These are phyloP conservation scores for Lizonia empirigonia DNA, from an alignment of 2,329 filamentous ascomycete genomes.

Conservation along the genomic window DNA sequence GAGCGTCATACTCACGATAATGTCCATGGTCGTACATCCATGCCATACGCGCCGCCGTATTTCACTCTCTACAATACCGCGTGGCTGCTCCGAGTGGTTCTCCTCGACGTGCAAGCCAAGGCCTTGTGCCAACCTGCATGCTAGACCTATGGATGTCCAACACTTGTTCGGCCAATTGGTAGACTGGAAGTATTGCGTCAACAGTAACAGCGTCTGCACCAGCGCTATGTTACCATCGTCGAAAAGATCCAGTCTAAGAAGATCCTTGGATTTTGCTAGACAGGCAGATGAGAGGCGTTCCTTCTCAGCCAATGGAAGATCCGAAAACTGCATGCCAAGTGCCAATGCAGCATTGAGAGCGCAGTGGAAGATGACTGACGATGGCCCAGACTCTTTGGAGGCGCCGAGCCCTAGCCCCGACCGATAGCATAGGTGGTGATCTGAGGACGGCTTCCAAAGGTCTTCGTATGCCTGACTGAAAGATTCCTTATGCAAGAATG, in stretches of 20 bases:
- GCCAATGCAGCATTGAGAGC: constrained; percentile 15
- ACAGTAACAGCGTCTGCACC: constrained; percentile 10
- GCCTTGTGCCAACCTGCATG: constrained; percentile 13
- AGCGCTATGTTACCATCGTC: constrained; percentile 9
- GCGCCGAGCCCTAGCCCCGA: constrained; percentile 11
- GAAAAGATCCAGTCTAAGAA: constrained; percentile 13
- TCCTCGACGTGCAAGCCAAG: constrained; percentile 15
- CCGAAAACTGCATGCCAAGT: constrained; percentile 18
- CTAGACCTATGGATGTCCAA: constrained; percentile 15
- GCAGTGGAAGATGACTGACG: constrained; percentile 15
- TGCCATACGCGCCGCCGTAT: constrained; percentile 14
- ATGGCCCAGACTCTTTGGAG: constrained; percentile 7
- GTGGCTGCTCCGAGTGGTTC: not conserved
- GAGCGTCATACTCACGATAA: constrained; percentile 18
- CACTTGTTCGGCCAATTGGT: constrained; percentile 15
- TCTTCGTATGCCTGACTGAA: constrained; percentile 15
- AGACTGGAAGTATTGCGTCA: constrained; percentile 18
- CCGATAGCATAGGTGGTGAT: not conserved
- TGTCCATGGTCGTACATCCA: constrained; percentile 13
- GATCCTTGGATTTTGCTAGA: constrained; percentile 10
- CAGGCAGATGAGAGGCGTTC: constrained; percentile 11
- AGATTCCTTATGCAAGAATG: constrained; percentile 10
- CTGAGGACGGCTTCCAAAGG: constrained; percentile 8
- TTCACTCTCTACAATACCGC: not conserved
- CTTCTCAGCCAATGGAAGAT: constrained; percentile 6